These are phyloP conservation scores for Coemansia brasiliensis DNA, from an alignment of 192 early-diverging fungal species.

Conservation along the genomic window DNA sequence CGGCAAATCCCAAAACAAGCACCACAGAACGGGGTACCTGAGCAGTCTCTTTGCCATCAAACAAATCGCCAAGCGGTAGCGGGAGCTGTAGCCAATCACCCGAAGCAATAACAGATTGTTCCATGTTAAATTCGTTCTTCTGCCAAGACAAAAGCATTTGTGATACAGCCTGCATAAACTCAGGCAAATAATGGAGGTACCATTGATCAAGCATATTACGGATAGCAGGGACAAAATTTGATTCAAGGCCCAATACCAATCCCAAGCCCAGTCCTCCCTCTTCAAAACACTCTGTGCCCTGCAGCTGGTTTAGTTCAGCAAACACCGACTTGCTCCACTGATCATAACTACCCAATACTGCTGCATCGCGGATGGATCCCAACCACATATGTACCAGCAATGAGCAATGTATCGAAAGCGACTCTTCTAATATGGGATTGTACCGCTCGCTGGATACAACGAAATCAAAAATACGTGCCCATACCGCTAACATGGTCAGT, in stretches of 20 bases:
- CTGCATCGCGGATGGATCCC: constrained; percentile 34
- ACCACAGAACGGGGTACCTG: background rate
- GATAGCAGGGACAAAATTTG: constrained; percentile 25
- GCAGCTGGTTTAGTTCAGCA: background rate
- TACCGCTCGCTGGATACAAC: background rate
- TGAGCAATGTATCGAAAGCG: constrained; percentile 21
- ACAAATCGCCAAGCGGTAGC: too few relatives aligned
- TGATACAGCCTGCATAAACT: constrained; percentile 14
- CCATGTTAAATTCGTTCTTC: background rate
- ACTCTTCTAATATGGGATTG: constrained; percentile 9
- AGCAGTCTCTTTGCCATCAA: too few relatives aligned
- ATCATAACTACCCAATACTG: constrained; percentile 10
- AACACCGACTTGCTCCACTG: background rate
- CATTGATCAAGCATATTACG: constrained; percentile 11
- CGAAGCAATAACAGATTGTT: background rate
- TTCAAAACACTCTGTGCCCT: background rate
- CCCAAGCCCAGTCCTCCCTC: constrained; percentile 19
- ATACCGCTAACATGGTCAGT: constrained; percentile 24
- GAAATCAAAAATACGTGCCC: constrained; percentile 18
- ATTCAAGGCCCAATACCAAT: constrained; percentile 34
- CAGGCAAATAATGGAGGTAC: constrained; percentile 32
- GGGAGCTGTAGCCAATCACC: background rate
- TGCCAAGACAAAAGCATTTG: background rate
- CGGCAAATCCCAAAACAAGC: constrained; percentile 4
- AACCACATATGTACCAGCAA: constrained; percentile 33